These are phyloP conservation scores for Diplodia corticola DNA, from an alignment of 2,329 filamentous ascomycete genomes.

Conservation along the genomic window DNA sequence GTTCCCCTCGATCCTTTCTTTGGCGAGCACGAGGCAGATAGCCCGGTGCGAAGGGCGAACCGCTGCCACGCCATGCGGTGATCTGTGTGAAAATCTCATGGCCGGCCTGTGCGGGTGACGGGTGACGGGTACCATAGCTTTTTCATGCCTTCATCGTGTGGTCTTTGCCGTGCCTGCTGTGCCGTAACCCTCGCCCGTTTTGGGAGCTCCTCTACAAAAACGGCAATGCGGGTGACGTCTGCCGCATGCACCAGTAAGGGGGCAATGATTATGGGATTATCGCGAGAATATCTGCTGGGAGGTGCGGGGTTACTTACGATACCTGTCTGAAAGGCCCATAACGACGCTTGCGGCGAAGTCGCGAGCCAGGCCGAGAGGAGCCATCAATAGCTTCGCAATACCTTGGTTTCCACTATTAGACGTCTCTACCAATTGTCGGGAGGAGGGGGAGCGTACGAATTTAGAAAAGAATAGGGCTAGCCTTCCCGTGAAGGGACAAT, in stretches of 20 bases:
- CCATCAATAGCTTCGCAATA: background rate
- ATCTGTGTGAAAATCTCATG: slow-evolving; percentile 5
- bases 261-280: slow-evolving; percentile 10
- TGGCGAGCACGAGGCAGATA: background rate
- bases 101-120: background rate
- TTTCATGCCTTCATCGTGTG: background rate
- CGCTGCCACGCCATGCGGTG: background rate
- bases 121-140: background rate
- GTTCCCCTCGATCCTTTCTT: background rate
- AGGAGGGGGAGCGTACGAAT: slow-evolving; percentile 1
- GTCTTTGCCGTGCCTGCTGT: slow-evolving; percentile 12
- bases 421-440: background rate
- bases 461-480: slow-evolving; percentile 3
- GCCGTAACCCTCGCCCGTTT: background rate
- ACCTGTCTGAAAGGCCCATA: background rate
- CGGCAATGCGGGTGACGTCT: slow-evolving; percentile 1
- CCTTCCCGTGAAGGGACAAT: background rate
- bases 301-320: background rate
- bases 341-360: background rate
- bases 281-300: slow-evolving; percentile 21
- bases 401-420: slow-evolving; percentile 2
- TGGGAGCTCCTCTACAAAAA: background rate
- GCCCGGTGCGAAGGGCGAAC: background rate
- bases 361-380: background rate
- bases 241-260: slow-evolving; percentile 12